Conservation (phyloP, 257 asterid species). For the Solanum rostratum region DNA sequence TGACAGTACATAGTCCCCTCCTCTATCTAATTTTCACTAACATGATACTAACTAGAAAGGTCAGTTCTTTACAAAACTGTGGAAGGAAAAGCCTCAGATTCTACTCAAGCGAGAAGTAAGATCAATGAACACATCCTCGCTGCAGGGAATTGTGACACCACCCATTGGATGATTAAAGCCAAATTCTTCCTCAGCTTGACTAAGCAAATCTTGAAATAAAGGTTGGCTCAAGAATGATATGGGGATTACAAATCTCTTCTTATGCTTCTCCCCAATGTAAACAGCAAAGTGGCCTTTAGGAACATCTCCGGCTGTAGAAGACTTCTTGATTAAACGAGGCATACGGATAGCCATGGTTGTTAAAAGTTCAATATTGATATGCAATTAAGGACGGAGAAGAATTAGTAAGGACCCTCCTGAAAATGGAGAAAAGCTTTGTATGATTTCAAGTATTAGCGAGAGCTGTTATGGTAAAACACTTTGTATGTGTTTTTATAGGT, state of each 20-base stretch:
- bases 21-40: neutral
- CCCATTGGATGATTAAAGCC: slow-evolving; percentile 12
- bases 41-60: neutral
- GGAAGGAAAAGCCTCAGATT: neutral
- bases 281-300: slow-evolving; percentile 53
- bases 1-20: neutral
- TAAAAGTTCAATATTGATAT: neutral
- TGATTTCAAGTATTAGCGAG: neutral
- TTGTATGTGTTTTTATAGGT: neutral
- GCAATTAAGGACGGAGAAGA: neutral
- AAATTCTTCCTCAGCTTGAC: slow-evolving; percentile 25
- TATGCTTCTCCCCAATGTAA: slow-evolving; percentile 37
- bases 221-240: slow-evolving; percentile 30
- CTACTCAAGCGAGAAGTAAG: slow-evolving; percentile 14
- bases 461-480: neutral
- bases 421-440: neutral
- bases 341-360: neutral
- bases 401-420: neutral
- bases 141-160: neutral
- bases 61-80: neutral
- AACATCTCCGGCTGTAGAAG: neutral
- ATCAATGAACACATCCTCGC: slow-evolving; percentile 16
- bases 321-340: neutral
- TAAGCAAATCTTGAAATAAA: slow-evolving; percentile 29
- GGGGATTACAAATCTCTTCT: slow-evolving; percentile 24